Percentiles rank a stretch among this genome's conserved stretches.
phyloP scores from a whole-genome alignment of 192 early-diverging fungal species.

The Gigaspora rosea region DNA sequence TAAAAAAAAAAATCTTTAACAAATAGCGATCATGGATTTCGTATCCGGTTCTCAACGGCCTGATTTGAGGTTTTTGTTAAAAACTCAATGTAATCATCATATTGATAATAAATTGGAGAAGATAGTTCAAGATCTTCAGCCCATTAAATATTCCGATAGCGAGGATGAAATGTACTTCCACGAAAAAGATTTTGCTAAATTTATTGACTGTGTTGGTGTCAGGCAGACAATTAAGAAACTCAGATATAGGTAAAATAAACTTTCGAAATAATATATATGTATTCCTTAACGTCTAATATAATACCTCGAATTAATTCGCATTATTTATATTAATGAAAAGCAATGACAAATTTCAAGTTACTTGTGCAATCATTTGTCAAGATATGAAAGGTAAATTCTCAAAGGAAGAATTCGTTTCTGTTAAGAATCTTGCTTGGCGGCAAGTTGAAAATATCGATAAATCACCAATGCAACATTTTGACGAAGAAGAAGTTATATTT shows the following conservation, averaged over 20 bases:
- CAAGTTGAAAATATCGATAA: slow-evolving; percentile 15
- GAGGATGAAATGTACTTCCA: slow-evolving; percentile 17
- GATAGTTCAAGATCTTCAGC: slow-evolving; percentile 5
- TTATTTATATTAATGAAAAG: not conserved
- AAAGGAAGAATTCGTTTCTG: not conserved
- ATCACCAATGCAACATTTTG: not conserved
- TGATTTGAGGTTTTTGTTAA: slow-evolving; percentile 16
- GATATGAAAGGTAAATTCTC: not conserved
- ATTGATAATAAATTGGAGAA: not conserved
- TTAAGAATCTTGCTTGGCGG: slow-evolving; percentile 14
- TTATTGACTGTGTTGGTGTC: not conserved
- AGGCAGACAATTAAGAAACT: slow-evolving; percentile 8
- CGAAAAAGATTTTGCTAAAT: not conserved
- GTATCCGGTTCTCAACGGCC: slow-evolving; percentile 10
- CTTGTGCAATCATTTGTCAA: not conserved
- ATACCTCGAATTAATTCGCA: not conserved
- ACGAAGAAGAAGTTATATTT: slow-evolving; percentile 1
- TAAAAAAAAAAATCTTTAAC: too few species aligned
- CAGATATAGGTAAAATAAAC: too few species aligned
- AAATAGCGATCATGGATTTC: slow-evolving; percentile 19
- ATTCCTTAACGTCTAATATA: not conserved
- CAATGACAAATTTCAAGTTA: slow-evolving; percentile 10
- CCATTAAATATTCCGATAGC: not conserved
- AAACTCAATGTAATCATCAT: slow-evolving; percentile 1
- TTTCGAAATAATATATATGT: too few species aligned